Base-by-base conservation (phyloP, 2,329 filamentous ascomycete genomes). In the Fusarium fujikuroi region DNA sequence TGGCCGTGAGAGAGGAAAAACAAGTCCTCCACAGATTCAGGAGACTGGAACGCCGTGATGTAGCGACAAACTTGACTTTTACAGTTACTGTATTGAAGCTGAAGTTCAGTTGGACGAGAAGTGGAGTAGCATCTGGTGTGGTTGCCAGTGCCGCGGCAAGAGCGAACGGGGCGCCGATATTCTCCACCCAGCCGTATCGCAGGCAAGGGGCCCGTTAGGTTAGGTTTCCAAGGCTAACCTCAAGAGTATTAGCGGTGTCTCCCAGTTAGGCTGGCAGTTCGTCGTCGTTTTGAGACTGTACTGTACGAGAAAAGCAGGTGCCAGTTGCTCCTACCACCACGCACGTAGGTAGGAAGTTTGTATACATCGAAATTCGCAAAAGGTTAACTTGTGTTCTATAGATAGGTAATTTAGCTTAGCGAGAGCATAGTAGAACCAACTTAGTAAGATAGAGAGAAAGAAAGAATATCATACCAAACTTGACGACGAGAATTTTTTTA, bases 131-230 rank as follows among this genome's bases (percentile, higher is more conserved):
- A 30, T 52, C 30, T 28, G 53, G 47, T 53, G 40, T 61, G 66
- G 37, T 46, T 63, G 49, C 37, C 46, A 73, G 72, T 63, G 60
- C 70, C 73, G 73, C 70, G 73, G 70, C 67, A 75, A 70, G 72
- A 75, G 67, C 50, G 66, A 74, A 66, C 53, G 43, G 66, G 61
- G 50, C 58, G 50, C 63, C 56, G 70, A 63, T 63, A 11, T 43
- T 58, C 52, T 49, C 49, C 66, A 71, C 64, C 59, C 46, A 58
- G 42, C 56, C 42, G 61, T 57, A 62, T 44, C 25, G 42, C 28
- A 74, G 54, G 68, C 61, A 73, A 64, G 56, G 59, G 49, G 50
- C 69, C 72, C 53, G 40, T 47, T 40, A 28, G 54, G 47, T 32
- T 30, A 57, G 16, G 25, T 32, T 28, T 56, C 9, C 6, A 32